Conservation (phyloP, 352 stramenopile genomes). For the Pythium volutum region DNA sequence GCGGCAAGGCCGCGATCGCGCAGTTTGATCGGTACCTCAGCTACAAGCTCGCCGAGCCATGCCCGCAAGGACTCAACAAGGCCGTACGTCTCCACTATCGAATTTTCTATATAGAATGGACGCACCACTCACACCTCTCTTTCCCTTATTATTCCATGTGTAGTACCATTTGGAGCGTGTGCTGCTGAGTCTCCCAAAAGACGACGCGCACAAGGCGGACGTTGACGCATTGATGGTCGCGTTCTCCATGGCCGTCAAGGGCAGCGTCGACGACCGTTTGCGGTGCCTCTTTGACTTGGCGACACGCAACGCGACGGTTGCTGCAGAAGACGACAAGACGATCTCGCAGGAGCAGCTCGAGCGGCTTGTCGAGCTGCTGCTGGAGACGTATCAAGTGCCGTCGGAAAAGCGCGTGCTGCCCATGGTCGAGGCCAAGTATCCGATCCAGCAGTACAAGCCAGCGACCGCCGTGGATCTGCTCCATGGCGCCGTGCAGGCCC, state of each 20-base stretch:
- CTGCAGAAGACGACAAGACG: constrained; percentile 35
- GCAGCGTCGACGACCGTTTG: constrained; percentile 62
- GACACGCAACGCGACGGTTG: constrained; percentile 37
- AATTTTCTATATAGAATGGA: not conserved
- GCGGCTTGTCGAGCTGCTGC: constrained; percentile 54
- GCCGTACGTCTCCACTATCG: constrained; percentile 27
- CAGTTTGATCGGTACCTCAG: constrained; percentile 81
- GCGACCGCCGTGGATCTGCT: constrained; percentile 39
- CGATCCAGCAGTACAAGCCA: constrained; percentile 71
- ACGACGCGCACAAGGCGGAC: constrained; percentile 53
- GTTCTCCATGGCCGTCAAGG: constrained; percentile 84
- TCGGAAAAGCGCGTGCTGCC: constrained; percentile 81
- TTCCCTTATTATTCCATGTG: not conserved
- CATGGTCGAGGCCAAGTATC: constrained; percentile 63
- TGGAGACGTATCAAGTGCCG: constrained; percentile 80
- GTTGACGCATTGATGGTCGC: constrained; percentile 74
- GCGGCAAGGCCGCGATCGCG: constrained; percentile 59
- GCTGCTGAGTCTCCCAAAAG: constrained; percentile 58
- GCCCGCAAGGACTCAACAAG: constrained; percentile 59
- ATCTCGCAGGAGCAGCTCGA: constrained; percentile 61
- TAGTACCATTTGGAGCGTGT: constrained; percentile 80
- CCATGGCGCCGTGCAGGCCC: constrained; percentile 32
- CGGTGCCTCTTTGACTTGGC: constrained; percentile 69
- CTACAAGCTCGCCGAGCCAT: constrained; percentile 59
- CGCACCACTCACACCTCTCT: not conserved